A percentile compares a stretch with the other conserved stretches of the same genome.
Conservation (phyloP, 768 basidiomycete genomes). For the Exsudoporus frostii region DNA sequence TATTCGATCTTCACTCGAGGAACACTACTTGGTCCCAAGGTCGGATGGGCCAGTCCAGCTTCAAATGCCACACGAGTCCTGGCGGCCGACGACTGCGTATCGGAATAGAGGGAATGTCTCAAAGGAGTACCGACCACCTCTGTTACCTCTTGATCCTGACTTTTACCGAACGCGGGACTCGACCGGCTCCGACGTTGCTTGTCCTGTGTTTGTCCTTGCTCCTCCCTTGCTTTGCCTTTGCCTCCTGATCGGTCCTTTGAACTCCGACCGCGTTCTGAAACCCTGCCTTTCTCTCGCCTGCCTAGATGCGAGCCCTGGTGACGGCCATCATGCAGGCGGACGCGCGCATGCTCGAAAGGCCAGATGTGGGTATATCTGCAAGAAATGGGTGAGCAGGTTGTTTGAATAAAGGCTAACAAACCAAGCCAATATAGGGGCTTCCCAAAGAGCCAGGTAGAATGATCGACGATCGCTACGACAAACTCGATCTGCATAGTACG, state of each 20-base stretch:
- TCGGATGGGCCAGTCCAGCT: background rate
- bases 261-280: slow-evolving; percentile 14
- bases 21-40: background rate
- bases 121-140: background rate
- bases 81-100: background rate
- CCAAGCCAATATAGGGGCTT: background rate
- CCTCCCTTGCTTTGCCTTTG: slow-evolving; percentile 3
- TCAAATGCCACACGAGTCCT: background rate
- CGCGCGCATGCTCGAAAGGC: slow-evolving; percentile 95
- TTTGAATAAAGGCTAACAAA: background rate
- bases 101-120: slow-evolving; percentile 8
- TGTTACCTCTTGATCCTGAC: background rate
- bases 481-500: background rate
- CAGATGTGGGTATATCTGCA: slow-evolving; percentile 91
- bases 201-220: slow-evolving; percentile 1
- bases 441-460: background rate
- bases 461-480: slow-evolving; percentile 1
- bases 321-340: slow-evolving; percentile 53
- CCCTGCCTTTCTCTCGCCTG: slow-evolving; percentile 22
- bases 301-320: slow-evolving; percentile 29
- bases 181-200: slow-evolving; percentile 20
- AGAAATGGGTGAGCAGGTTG: slow-evolving; percentile 2
- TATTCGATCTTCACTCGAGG: slow-evolving; percentile 25
- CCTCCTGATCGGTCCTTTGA: slow-evolving; percentile 6
- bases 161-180: slow-evolving; percentile 12